These are phyloP conservation scores for Leishmania aethiopica DNA, from an alignment of 208 protist species.

Conservation along the genomic window DNA sequence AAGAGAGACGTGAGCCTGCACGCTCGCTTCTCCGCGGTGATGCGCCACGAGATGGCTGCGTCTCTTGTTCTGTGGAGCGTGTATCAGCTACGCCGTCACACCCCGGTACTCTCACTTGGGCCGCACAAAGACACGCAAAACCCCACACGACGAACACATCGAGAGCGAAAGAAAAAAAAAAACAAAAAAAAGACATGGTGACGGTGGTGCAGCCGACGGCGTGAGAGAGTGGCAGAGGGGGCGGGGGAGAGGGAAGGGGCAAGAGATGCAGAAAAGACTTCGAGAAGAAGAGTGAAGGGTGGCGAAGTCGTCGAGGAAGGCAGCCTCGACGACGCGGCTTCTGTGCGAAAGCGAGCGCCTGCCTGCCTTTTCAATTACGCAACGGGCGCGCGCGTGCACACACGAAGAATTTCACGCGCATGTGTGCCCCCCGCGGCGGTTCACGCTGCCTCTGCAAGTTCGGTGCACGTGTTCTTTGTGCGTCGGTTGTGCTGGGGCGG, in stretches of 20 bases:
- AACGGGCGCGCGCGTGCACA: background rate
- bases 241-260: background rate
- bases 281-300: background rate
- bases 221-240: background rate
- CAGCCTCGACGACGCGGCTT: background rate
- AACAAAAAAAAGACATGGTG: background rate
- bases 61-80: background rate
- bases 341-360: background rate
- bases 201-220: background rate
- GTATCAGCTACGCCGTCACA: background rate
- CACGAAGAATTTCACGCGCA: background rate
- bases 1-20: background rate
- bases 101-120: background rate
- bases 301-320: background rate
- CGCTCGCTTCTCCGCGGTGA: background rate
- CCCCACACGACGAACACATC: background rate
- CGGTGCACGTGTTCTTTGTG: too few species aligned
- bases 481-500: background rate
- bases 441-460: background rate
- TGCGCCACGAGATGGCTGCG: background rate
- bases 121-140: background rate
- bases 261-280: background rate
- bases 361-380: background rate
- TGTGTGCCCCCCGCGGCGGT: background rate
- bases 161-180: too few species aligned